phyloP scores from a whole-genome alignment of 208 protist genomes.

The Phytomonas serpens region DNA sequence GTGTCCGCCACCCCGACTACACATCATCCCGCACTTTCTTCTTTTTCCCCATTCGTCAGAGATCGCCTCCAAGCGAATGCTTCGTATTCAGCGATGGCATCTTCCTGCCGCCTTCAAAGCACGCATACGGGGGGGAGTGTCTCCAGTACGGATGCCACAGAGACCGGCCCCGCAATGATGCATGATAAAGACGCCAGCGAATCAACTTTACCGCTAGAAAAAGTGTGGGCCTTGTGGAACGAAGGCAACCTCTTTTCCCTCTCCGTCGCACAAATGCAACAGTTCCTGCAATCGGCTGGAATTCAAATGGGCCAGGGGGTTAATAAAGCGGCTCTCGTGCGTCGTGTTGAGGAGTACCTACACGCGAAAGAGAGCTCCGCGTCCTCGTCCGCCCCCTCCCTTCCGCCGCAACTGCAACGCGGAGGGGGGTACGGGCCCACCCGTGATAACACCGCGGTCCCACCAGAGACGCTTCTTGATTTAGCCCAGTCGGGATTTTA shows the following conservation, averaged over 20 bases:
- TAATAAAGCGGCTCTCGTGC: conserved; percentile 79
- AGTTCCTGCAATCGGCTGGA: conserved; percentile 45
- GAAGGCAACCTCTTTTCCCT: conserved; percentile 90
- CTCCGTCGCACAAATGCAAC: conserved; percentile 64
- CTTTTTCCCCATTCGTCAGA: background rate
- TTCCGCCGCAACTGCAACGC: background rate
- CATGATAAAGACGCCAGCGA: background rate
- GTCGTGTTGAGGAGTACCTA: conserved; percentile 78
- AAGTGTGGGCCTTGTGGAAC: conserved; percentile 85
- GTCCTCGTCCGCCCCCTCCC: background rate
- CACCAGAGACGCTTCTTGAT: conserved; percentile 77
- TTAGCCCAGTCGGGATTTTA: conserved; percentile 85
- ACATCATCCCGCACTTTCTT: background rate
- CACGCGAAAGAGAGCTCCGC: conserved; percentile 21
- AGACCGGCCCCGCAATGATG: background rate
- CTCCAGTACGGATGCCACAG: background rate
- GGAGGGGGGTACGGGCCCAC: conserved; percentile 30
- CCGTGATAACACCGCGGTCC: conserved; percentile 30
- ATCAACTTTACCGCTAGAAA: conserved; percentile 19
- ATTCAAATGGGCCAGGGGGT: conserved; percentile 12
- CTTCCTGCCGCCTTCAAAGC: background rate
- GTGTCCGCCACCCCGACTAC: background rate
- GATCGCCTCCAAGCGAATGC: background rate
- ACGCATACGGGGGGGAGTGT: background rate
- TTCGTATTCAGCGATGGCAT: background rate